These are phyloP conservation scores for Botrytis tulipae DNA, from an alignment of 2,329 filamentous ascomycete genomes.

Conservation along the genomic window DNA sequence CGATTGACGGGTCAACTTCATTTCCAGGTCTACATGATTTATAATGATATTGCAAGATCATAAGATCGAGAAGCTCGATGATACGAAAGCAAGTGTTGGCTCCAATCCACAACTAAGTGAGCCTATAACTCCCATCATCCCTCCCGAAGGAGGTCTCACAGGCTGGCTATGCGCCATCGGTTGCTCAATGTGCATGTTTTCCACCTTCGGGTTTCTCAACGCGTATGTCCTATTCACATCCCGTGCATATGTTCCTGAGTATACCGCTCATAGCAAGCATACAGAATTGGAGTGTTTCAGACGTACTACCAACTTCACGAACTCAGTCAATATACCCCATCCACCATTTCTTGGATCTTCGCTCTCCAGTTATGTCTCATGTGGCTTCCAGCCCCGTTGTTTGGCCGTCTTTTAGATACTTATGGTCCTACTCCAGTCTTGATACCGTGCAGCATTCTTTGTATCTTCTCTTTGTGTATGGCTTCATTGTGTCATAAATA, in stretches of 20 bases:
- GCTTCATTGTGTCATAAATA: constrained; percentile 54
- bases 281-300: constrained; percentile 21
- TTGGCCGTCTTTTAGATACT: constrained; percentile 63
- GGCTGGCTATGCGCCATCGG: neutral
- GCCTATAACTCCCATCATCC: neutral
- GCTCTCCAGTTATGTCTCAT: constrained; percentile 20
- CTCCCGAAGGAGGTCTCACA: neutral
- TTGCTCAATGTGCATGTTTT: neutral
- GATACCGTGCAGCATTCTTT: constrained; percentile 50
- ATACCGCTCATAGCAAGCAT: neutral
- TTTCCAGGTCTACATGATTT: neutral
- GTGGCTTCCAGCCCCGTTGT: constrained; percentile 51
- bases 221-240: neutral
- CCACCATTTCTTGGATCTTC: constrained; percentile 15
- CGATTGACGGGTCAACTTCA: neutral
- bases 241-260: too few species aligned
- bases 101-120: neutral
- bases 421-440: constrained; percentile 57
- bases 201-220: constrained; percentile 14
- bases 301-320: constrained; percentile 14
- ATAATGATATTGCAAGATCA: neutral
- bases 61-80: neutral
- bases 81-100: neutral
- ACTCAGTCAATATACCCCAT: constrained; percentile 15
- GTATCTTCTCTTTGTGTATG: constrained; percentile 63